A percentile compares a stretch with the other conserved stretches of the same genome.
phyloP scores from a whole-genome alignment of 1,139 yeast species.

The Protomyces lactucae-debilis region DNA sequence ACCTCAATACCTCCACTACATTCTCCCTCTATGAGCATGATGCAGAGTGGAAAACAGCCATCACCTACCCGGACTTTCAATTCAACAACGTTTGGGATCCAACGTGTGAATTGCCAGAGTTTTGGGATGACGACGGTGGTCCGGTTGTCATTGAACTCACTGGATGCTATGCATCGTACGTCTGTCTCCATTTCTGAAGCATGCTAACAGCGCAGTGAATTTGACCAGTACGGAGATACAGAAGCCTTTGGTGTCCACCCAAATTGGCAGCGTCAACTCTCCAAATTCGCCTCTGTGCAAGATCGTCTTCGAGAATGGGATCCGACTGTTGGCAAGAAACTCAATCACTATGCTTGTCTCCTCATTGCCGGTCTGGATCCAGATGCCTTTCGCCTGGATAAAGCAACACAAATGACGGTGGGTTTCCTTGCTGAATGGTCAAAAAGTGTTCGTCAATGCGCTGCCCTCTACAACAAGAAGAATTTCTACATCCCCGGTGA shows the following conservation, averaged over 20 bases:
- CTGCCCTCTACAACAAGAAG: slow-evolving; percentile 20
- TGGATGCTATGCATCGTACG: slow-evolving; percentile 27
- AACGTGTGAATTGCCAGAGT: slow-evolving; percentile 23
- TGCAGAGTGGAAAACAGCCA: slow-evolving; percentile 27
- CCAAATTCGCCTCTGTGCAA: slow-evolving; percentile 30
- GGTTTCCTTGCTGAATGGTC: slow-evolving; percentile 29
- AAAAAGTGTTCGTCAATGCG: slow-evolving; percentile 24
- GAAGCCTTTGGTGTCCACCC: slow-evolving; percentile 29
- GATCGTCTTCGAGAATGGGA: slow-evolving; percentile 31
- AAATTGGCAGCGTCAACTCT: slow-evolving; percentile 29
- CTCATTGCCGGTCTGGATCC: slow-evolving; percentile 28
- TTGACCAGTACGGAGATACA: slow-evolving; percentile 30
- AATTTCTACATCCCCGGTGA: slow-evolving; percentile 30
- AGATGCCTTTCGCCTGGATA: slow-evolving; percentile 30
- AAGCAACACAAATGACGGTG: slow-evolving; percentile 29
- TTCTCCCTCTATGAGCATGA: slow-evolving; percentile 28
- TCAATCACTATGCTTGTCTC: slow-evolving; percentile 27
- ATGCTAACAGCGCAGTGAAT: slow-evolving; percentile 14
- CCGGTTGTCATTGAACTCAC: slow-evolving; percentile 19
- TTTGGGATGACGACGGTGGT: slow-evolving; percentile 30
- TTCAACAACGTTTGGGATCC: slow-evolving; percentile 27
- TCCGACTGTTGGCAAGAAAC: slow-evolving; percentile 24
- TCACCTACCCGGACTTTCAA: slow-evolving; percentile 22
- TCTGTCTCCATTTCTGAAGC: no score
- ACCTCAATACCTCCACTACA: slow-evolving; percentile 26